phyloP scores from a whole-genome alignment of 805 yeast genomes.

The Schizosaccharomyces lindneri region DNA sequence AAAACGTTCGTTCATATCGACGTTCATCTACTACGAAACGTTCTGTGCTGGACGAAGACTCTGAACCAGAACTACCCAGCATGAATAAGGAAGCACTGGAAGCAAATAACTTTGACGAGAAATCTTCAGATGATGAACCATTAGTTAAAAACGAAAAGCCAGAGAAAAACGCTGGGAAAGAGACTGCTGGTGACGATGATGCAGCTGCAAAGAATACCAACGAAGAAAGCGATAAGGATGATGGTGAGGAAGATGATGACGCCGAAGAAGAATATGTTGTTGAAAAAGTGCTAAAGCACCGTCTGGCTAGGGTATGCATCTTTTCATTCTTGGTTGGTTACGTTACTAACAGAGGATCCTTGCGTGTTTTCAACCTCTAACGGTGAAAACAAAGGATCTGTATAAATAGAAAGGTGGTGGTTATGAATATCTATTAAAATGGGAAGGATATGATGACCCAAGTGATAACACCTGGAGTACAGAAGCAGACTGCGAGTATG shows the following conservation, averaged over 20 bases:
- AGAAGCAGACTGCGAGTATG: neutral
- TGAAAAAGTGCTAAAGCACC: neutral
- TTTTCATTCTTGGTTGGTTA: neutral
- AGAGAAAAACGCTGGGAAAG: neutral
- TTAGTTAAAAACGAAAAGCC: neutral
- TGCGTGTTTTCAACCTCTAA: neutral
- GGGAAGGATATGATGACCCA: conserved; percentile 1
- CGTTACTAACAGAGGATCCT: neutral
- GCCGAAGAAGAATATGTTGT: neutral
- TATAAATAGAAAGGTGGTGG: neutral
- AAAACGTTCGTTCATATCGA: neutral
- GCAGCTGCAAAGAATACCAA: neutral
- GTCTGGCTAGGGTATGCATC: neutral
- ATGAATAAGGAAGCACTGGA: neutral
- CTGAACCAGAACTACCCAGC: neutral
- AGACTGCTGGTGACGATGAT: neutral
- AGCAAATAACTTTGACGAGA: neutral
- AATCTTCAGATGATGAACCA: neutral
- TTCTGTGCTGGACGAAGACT: neutral
- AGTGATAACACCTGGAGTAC: neutral
- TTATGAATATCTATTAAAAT: neutral
- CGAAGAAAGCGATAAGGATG: neutral
- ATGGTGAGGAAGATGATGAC: neutral
- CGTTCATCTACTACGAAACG: neutral
- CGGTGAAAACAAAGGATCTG: neutral